Percentiles rank a stretch among this genome's conserved stretches.
Evolutionary conservation across 768 basidiomycete genomes (phyloP).

Genomic region (Amanita jacksonii): DNA sequence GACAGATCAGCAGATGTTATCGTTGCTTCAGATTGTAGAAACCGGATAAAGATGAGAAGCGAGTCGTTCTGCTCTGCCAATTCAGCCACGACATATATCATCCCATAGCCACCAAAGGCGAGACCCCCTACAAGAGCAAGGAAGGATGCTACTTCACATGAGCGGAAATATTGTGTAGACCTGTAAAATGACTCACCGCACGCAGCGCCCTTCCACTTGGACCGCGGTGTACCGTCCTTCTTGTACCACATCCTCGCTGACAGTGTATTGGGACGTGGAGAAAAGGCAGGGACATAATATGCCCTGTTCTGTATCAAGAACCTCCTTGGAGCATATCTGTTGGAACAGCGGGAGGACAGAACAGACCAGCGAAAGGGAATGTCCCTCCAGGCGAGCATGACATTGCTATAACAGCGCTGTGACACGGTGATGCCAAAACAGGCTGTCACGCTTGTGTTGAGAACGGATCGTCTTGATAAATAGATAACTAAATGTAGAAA

Average conservation of each 20-base stretch:
- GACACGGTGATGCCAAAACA: no score
- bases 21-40: neutral
- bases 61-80: neutral
- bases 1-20: constrained; percentile 2
- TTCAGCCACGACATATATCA: neutral
- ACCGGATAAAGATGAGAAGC: neutral
- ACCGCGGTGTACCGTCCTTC: constrained; percentile 8
- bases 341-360: neutral
- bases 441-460: no score
- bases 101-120: neutral
- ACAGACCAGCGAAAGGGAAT: no score
- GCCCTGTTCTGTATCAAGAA: neutral
- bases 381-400: no score
- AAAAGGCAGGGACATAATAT: neutral
- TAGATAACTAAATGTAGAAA: no score
- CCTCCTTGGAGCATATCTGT: neutral
- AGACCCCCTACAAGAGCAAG: neutral
- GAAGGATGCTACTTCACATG: neutral
- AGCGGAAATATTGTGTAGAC: neutral
- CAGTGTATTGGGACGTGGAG: constrained; percentile 3
- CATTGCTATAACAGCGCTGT: no score
- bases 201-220: constrained; percentile 1
- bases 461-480: no score
- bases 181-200: neutral
- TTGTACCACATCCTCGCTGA: constrained; percentile 4